Base-by-base conservation (phyloP, 169 alveolate genomes). In the Eimeria praecox region DNA sequence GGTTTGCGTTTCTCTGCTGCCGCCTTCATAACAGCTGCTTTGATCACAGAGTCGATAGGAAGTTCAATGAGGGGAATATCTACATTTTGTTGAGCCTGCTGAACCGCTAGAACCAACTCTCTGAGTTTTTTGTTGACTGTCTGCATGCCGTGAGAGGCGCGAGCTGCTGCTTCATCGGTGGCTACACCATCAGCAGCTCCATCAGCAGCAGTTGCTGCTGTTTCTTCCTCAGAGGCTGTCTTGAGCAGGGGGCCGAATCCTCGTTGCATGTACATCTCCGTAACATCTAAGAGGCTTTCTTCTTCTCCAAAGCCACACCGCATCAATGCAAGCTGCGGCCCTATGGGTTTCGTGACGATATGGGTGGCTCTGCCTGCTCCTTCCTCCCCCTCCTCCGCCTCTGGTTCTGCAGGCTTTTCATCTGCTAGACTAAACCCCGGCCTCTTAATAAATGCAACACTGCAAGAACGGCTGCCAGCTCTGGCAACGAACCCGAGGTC, bases 51-150 rank as follows among this genome's bases (percentile, higher is more conserved):
- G 92, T 99, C 99, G 27, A 98, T 96, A 59, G 96, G 95, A 77
- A 99, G 97, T 89, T 97, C 96, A 83, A 99, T 98, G 77, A 97
- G 97, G 56, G 99, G 99, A 87, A 99, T 98, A 95, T 98, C 98
- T 16, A 98, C 98, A 96, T 98, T 98, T 94, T 98, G 98, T 46
- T 98, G 98, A 92, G 99, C 99, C 97, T 99, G 98, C 90, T 98
- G 98, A 92, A 99, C 96, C 59, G 99, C 98, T 42, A 99, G 97
- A 88, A 98, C 98, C 24, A 98, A 97, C 95, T 99, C 99, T 44
- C 97, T 96, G 14, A 98, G 94, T 90, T 97, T 97, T 78, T 97
- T 97, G 75, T 97, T 97, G 40, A 98, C 97, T 16, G 97, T 94
- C 49, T 97, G 97, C 24, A 95, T 90, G 3, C 97, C 97, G 22